These are phyloP conservation scores for Ilex asprella DNA, from an alignment of 257 asterid species.

Conservation along the genomic window DNA sequence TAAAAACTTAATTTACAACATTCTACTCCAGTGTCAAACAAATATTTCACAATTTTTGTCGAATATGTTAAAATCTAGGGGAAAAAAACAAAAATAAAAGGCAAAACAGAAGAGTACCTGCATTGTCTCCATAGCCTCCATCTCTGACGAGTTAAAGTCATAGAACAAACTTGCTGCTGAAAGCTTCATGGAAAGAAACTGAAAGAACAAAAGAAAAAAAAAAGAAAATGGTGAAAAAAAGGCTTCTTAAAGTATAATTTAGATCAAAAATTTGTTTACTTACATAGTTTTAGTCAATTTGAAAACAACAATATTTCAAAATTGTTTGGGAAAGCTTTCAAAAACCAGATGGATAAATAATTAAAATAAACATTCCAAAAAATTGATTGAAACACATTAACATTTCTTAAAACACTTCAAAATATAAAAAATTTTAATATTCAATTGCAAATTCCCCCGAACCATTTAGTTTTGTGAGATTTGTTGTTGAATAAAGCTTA, in stretches of 20 bases:
- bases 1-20: background rate
- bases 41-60: background rate
- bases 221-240: background rate
- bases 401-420: too few relatives aligned
- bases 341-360: too few relatives aligned
- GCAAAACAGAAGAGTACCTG: constrained; percentile 34
- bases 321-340: too few relatives aligned
- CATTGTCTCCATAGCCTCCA: constrained; percentile 51
- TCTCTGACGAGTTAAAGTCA: constrained; percentile 84
- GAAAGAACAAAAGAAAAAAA: background rate
- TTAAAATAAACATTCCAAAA: too few relatives aligned
- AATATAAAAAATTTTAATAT: too few relatives aligned
- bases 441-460: too few relatives aligned
- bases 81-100: background rate
- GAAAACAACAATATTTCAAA: too few relatives aligned
- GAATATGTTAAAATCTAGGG: too few relatives aligned
- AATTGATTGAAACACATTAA: too few relatives aligned
- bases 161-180: constrained; percentile 87
- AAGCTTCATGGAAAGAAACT: constrained; percentile 96
- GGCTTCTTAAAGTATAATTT: too few relatives aligned
- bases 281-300: too few relatives aligned
- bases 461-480: background rate
- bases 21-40: background rate
- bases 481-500: constrained; percentile 17
- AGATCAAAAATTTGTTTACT: too few relatives aligned